Evolutionary conservation across 2,329 filamentous ascomycete species (phyloP), one percentile per base, ranked within the genome.

Genomic region (Botryotinia narcissicola): DNA sequence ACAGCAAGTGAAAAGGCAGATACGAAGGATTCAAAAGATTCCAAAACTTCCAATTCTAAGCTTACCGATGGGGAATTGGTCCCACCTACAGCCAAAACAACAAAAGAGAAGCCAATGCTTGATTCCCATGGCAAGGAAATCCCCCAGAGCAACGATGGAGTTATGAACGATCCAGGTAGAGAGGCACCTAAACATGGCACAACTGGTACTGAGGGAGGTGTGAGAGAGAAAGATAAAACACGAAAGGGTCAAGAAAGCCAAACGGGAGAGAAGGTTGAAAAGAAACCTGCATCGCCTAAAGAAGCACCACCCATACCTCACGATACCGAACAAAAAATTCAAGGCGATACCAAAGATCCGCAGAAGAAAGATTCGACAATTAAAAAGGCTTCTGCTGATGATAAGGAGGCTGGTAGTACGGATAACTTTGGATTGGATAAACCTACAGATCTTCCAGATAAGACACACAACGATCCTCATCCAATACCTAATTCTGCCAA

Each of bases 111-210:
- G 32, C 48, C 60, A 51, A 87, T 89, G 74, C 84, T 86, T 40
- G 81, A 88, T 16, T 82, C 89, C 62, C 87, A 90, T 71, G 89
- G 89, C 77, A 87, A 87, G 79, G 88, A 86, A 81, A 89, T 91
- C 35, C 89, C 89, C 42, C 85, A 89, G 76, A 85, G 84, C 75
- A 90, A 91, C 77, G 90, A 97, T 81, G 94, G 95, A 59, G 94
- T 98, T 74, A 98, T 98, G 95, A 93, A 97, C 80, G 95, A 98
- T 82, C 93, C 92, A 76, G 88, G 92, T 80, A 87, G 94, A 77
- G 84, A 87, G 54, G 87, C 89, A 59, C 93, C 95, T 7, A 95
- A 94, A 81, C 88, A 94, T 81, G 95, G 95, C 64, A 97, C 93
- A 3, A 93, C 92, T 6, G 95, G 95, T 57, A 97, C 93, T 2